Base-by-base conservation (phyloP, 768 basidiomycete species). In the Rossbeevera mucosa region DNA sequence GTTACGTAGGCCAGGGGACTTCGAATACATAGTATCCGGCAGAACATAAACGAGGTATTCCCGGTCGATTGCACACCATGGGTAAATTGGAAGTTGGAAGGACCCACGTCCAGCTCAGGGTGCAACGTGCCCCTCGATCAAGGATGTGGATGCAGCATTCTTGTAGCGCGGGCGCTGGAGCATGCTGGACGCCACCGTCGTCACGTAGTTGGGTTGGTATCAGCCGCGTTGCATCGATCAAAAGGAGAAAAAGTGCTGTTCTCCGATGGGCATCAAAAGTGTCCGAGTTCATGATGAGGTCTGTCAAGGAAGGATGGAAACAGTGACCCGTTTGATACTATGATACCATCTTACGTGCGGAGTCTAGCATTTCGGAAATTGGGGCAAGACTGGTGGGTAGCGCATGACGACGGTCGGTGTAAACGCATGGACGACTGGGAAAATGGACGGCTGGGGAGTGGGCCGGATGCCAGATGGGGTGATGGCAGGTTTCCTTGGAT, bases 361-460 rank as follows among this genome's bases (percentile, higher is more conserved):
- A 36, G 21, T 60, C 29, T 46, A 18, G 9, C 42, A 46, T 28
- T 42, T 54, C 52, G 64, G 58, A 60, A 54, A 63, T 63, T 58
- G 64, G 30, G 29, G 20, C 28, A 44, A 45, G 41, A 14, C 44
- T 29, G 52, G 45, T 14, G 49, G 57, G 30, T 42, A 40, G 20
- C 48, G 52, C 49, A 60, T 46, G 52, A 54, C 47, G 47, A 52
- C 30, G 24, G 38, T 53, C 21, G 51, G 49, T n/a, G 42, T 33
- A 30, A 53, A 26, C 21, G 43, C 40, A 50, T 38, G 44, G 18
- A 47, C 29, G 18, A 20, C 51, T 22, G 53, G 49, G 41, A 20
- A 12, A 31, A 36, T 25, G 40, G 46, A n/a, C 54, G 36, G 53
- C 25, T 47, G 21, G 24, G 14, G n/a, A 25, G 42, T 22, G 33